A percentile compares a stretch with the other conserved stretches of the same genome.
Conservation (phyloP, 441 rosid species). For the Rhodomyrtus psidioides region DNA sequence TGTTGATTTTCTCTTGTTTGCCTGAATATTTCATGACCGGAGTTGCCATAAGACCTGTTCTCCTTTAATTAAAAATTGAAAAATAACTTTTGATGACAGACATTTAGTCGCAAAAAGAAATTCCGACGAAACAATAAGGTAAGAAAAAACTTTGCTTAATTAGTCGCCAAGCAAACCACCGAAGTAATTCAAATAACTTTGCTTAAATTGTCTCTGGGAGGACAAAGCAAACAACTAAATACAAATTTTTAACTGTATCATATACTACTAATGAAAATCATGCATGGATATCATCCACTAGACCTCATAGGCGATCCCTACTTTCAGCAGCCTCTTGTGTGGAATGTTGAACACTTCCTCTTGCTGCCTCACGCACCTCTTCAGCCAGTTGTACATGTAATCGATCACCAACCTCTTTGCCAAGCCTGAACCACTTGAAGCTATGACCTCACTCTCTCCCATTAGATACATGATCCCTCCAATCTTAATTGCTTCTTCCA, state of each 20-base stretch:
- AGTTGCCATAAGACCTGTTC: too few species aligned
- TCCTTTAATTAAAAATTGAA: too few species aligned
- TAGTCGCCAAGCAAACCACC: neutral
- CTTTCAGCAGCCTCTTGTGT: neutral
- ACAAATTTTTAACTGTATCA: neutral
- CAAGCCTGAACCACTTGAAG: neutral
- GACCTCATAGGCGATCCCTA: constrained; percentile 1
- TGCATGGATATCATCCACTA: neutral
- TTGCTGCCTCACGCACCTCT: neutral
- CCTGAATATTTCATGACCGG: too few species aligned
- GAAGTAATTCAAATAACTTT: neutral
- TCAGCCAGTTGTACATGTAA: neutral
- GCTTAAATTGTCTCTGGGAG: neutral
- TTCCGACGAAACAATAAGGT: too few species aligned
- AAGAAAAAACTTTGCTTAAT: neutral
- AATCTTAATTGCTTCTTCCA: neutral
- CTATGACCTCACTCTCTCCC: constrained; percentile 2
- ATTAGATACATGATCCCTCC: neutral
- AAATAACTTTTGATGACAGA: too few species aligned
- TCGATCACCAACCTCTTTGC: neutral
- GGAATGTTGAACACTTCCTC: neutral
- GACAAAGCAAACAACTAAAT: neutral
- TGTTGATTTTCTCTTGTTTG: too few species aligned
- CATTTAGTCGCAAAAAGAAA: too few species aligned
- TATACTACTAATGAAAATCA: neutral